These are phyloP conservation scores for Globisporangium spinosum DNA, from an alignment of 352 stramenopile genomes.

Conservation along the genomic window DNA sequence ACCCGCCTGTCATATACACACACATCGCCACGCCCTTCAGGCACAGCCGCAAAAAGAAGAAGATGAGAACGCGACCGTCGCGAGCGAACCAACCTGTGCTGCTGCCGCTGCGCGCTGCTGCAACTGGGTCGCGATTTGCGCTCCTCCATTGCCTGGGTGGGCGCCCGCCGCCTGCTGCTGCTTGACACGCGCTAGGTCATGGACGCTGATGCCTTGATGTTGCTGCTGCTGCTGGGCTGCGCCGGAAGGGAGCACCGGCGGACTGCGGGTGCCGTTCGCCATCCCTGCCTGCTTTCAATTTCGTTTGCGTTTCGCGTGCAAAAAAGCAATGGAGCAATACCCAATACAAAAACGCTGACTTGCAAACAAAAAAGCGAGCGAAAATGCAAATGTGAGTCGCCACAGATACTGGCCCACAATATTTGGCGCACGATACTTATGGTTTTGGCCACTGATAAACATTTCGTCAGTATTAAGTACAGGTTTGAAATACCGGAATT, in stretches of 20 bases:
- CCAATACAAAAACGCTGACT: not conserved
- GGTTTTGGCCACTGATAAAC: too few species aligned
- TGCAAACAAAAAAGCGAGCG: not conserved
- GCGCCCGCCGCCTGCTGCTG: not conserved
- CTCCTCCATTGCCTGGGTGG: not conserved
- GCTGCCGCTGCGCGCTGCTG: conserved; percentile 61
- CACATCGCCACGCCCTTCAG: not conserved
- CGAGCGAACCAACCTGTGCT: conserved; percentile 27
- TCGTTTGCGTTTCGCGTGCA: not conserved
- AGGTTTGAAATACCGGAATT: too few species aligned
- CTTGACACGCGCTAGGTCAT: not conserved
- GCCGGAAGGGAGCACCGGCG: not conserved
- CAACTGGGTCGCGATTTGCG: conserved; percentile 18
- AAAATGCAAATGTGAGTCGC: not conserved
- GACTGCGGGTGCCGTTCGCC: conserved; percentile 8
- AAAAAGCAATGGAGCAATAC: not conserved
- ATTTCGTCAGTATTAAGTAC: too few species aligned
- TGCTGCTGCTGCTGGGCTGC: conserved; percentile 8
- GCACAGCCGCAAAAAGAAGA: not conserved
- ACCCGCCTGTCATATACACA: not conserved
- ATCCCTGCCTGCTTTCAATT: not conserved
- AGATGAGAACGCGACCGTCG: not conserved
- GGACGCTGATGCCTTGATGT: not conserved
- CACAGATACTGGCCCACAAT: not conserved
- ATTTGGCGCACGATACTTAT: too few species aligned